Percentiles rank a stretch among this genome's conserved stretches.
phyloP scores from a whole-genome alignment of 768 basidiomycete genomes.

The Collybiopsis confluens region DNA sequence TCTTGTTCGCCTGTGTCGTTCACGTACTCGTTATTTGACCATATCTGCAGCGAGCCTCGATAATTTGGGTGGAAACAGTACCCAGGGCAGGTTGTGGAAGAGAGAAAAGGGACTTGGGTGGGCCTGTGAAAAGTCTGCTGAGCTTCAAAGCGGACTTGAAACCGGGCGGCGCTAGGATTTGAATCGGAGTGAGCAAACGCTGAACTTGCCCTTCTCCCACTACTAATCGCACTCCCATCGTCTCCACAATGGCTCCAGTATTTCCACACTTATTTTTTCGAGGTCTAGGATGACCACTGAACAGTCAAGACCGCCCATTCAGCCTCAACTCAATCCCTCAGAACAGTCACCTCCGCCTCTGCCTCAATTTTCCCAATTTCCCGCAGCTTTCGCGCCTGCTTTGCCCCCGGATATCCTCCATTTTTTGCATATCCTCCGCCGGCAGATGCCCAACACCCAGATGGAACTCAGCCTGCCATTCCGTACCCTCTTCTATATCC shows the following conservation, averaged over 20 bases:
- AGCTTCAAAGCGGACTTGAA: slow-evolving; percentile 8
- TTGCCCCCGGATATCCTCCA: slow-evolving; percentile 29
- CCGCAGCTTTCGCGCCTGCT: slow-evolving; percentile 24
- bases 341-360: slow-evolving; percentile 5
- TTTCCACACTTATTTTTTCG: too few relatives aligned
- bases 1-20: background rate
- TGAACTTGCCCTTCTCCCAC: too few relatives aligned
- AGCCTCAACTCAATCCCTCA: background rate
- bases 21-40: background rate
- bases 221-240: too few relatives aligned
- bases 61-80: background rate
- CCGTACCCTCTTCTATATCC: slow-evolving; percentile 33
- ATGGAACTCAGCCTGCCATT: slow-evolving; percentile 28
- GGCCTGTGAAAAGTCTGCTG: slow-evolving; percentile 5
- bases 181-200: slow-evolving; percentile 4
- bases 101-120: background rate
- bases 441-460: slow-evolving; percentile 30
- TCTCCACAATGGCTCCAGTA: too few relatives aligned
- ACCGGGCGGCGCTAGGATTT: slow-evolving; percentile 8
- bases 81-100: slow-evolving; percentile 3
- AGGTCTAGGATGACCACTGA: slow-evolving; percentile 4
- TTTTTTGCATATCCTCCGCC: slow-evolving; percentile 40
- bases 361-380: slow-evolving; percentile 1
- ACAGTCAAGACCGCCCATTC: slow-evolving; percentile 2
- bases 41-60: background rate